These are phyloP conservation scores for Sanghuangporus sanghuang DNA, from an alignment of 1,284 basidiomycete genomes.

Conservation along the genomic window DNA sequence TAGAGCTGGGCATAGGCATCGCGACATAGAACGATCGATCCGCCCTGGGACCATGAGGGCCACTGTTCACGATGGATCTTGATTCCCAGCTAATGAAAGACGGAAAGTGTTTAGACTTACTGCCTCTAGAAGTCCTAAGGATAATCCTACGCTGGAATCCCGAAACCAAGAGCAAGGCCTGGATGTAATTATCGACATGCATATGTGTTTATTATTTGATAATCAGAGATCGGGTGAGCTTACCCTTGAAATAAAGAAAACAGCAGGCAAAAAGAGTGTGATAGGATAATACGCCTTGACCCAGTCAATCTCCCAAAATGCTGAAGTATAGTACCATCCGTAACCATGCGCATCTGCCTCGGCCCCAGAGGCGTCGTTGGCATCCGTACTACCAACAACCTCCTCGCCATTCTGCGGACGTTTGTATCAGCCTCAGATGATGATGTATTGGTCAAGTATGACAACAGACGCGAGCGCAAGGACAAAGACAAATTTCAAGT, in stretches of 20 bases:
- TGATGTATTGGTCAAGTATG: neutral
- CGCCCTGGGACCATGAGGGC: neutral
- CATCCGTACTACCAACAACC: neutral
- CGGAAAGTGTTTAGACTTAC: neutral
- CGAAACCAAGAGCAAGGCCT: neutral
- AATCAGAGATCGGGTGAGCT: neutral
- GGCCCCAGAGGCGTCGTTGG: neutral
- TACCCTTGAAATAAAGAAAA: neutral
- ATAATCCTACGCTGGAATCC: neutral
- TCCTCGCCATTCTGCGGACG: neutral
- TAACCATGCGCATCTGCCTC: neutral
- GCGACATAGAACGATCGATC: neutral
- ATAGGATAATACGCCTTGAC: slow-evolving; percentile 1
- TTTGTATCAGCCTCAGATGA: neutral
- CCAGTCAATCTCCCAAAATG: neutral
- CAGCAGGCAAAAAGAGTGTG: neutral
- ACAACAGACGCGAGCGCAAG: neutral
- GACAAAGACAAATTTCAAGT: neutral
- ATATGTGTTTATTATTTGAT: neutral
- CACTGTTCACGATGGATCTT: neutral
- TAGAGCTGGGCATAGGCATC: neutral
- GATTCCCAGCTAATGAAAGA: neutral
- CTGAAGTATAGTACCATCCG: neutral
- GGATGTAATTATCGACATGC: neutral
- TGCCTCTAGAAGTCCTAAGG: neutral